These are phyloP conservation scores for Kluyveromyces marxianus DNA, from an alignment of 1,139 yeast species.

Conservation along the genomic window DNA sequence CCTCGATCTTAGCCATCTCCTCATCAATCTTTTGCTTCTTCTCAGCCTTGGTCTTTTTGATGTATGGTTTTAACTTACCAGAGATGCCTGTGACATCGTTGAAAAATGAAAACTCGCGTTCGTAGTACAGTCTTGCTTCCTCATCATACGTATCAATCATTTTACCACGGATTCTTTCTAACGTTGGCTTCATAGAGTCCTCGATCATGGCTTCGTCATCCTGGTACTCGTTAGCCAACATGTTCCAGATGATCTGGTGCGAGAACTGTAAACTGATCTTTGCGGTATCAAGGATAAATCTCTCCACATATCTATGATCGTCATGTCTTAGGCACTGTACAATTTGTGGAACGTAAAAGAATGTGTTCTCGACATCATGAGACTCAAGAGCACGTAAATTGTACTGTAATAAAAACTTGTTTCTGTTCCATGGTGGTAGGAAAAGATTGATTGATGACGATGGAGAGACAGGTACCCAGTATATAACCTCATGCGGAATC, in stretches of 20 bases:
- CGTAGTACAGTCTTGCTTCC: constrained; percentile 60
- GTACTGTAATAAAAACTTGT: constrained; percentile 70
- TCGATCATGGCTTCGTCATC: constrained; percentile 82
- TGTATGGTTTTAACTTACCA: constrained; percentile 88
- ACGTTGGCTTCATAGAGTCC: constrained; percentile 73
- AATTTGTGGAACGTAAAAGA: constrained; percentile 96
- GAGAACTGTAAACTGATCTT: constrained; percentile 86
- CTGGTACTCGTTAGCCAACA: constrained; percentile 84
- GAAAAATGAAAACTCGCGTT: constrained; percentile 82
- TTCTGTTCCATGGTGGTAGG: constrained; percentile 62
- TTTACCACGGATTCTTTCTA: constrained; percentile 63
- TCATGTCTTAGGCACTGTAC: constrained; percentile 89
- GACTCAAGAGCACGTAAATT: constrained; percentile 85
- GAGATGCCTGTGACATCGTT: constrained; percentile 88
- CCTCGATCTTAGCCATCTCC: constrained; percentile 77
- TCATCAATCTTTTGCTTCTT: constrained; percentile 94
- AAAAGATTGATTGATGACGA: constrained; percentile 81
- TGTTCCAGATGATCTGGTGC: constrained; percentile 97
- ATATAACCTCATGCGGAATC: constrained; percentile 37
- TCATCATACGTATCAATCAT: constrained; percentile 58
- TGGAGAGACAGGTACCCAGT: constrained; percentile 77
- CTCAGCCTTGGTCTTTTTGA: constrained; percentile 90
- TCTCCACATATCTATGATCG: constrained; percentile 72
- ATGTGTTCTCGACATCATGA: constrained; percentile 81
- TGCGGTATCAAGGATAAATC: constrained; percentile 87